Percentiles rank a stretch among this genome's conserved stretches.
Conservation (phyloP, 305 asterid species). For the Caryopteris hybrid region DNA sequence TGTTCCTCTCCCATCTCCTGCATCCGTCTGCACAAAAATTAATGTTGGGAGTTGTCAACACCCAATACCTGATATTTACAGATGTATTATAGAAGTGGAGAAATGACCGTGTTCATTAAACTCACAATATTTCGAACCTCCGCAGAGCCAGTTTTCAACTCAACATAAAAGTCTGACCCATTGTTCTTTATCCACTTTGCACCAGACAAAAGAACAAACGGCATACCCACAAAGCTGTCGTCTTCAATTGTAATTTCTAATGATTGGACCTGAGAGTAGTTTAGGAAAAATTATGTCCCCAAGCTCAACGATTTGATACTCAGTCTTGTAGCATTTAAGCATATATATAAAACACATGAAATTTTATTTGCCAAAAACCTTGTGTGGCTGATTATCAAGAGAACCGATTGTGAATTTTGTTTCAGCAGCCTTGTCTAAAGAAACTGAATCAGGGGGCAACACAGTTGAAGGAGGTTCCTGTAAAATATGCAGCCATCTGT, state of each 20-base stretch:
- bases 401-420: slow-evolving; percentile 50
- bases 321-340: slow-evolving; percentile 15
- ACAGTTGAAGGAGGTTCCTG: slow-evolving; percentile 79
- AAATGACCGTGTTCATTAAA: slow-evolving; percentile 21
- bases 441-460: slow-evolving; percentile 74
- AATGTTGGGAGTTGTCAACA: slow-evolving; percentile 20
- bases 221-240: slow-evolving; percentile 80
- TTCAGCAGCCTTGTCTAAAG: slow-evolving; percentile 64
- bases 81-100: slow-evolving; percentile 5
- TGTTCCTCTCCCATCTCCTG: slow-evolving; percentile 77
- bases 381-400: slow-evolving; percentile 37
- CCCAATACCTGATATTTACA: slow-evolving; percentile 3
- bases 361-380: slow-evolving; percentile 43
- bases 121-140: slow-evolving; percentile 48
- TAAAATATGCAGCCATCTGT: slow-evolving; percentile 23
- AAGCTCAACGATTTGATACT: not conserved
- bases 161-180: slow-evolving; percentile 84
- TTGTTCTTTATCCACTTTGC: slow-evolving; percentile 81
- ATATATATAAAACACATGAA: slow-evolving; percentile 14
- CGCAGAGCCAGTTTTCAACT: slow-evolving; percentile 40
- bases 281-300: slow-evolving; percentile 15
- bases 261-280: slow-evolving; percentile 68
- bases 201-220: slow-evolving; percentile 85
- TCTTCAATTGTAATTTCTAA: slow-evolving; percentile 74
- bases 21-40: slow-evolving; percentile 34